Evolutionary conservation across 1,284 basidiomycete genomes (phyloP).

Genomic region (Tylopilus sp.): DNA sequence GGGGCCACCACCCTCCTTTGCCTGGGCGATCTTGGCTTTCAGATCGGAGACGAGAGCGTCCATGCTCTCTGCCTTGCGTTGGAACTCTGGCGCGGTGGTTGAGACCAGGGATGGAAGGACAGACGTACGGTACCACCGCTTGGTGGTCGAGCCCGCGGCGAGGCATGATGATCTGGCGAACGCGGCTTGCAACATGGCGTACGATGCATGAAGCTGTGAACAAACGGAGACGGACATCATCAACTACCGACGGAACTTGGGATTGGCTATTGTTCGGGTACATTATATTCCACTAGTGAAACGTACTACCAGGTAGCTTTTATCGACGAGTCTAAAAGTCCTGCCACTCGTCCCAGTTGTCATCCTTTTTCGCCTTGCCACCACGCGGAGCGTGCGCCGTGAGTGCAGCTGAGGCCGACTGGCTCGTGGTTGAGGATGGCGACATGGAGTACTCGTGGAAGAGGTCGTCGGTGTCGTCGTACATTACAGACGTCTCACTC

Average conservation of each 20-base stretch:
- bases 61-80: slow-evolving; percentile 61
- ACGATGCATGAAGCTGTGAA: not conserved
- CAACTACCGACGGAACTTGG: slow-evolving; percentile 22
- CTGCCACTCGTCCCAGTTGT: slow-evolving; percentile 74
- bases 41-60: slow-evolving; percentile 60
- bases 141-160: slow-evolving; percentile 2
- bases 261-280: slow-evolving; percentile 9
- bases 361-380: slow-evolving; percentile 40
- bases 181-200: slow-evolving; percentile 21
- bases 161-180: slow-evolving; percentile 16
- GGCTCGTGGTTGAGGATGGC: slow-evolving; percentile 19
- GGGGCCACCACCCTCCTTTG: slow-evolving; percentile 57
- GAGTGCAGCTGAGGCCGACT: slow-evolving; percentile 21
- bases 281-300: slow-evolving; percentile 1
- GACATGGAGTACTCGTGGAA: slow-evolving; percentile 47
- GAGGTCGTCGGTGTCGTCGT: slow-evolving; percentile 52
- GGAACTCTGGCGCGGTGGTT: slow-evolving; percentile 65
- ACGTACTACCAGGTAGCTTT: not conserved
- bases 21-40: slow-evolving; percentile 52
- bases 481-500: slow-evolving; percentile 51
- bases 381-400: slow-evolving; percentile 20
- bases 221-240: not conserved
- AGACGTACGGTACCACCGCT: slow-evolving; percentile 54
- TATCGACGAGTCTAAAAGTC: slow-evolving; percentile 49
- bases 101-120: slow-evolving; percentile 70